Percentiles rank a stretch among this genome's conserved stretches.
Conservation (phyloP, 2,329 filamentous ascomycete species). For the Gliomastix tumulicola region DNA sequence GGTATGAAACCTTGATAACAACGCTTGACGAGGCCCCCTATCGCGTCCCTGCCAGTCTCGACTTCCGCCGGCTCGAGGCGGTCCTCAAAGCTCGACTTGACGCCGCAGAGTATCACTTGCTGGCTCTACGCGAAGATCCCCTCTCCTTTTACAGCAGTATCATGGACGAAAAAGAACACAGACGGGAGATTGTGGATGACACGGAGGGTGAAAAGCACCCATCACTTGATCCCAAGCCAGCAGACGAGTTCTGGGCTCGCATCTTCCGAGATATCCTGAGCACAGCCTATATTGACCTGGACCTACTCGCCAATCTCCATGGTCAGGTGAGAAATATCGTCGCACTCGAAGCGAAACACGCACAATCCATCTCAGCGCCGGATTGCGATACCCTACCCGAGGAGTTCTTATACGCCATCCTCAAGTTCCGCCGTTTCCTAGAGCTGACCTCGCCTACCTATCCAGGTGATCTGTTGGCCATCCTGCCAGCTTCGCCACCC, state of each 20-base stretch:
- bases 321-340: conserved; percentile 16
- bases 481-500: conserved; percentile 31
- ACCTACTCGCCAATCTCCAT: conserved; percentile 29
- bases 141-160: conserved; percentile 42
- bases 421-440: conserved; percentile 30
- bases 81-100: conserved; percentile 32
- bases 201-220: conserved; percentile 19
- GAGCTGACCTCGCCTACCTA: too few species aligned
- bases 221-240: conserved; percentile 3
- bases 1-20: conserved; percentile 26
- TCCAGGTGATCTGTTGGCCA: conserved; percentile 15
- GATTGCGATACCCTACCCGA: conserved; percentile 18
- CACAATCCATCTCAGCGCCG: too few species aligned
- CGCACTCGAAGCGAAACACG: too few species aligned
- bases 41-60: conserved; percentile 33
- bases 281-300: conserved; percentile 24
- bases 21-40: conserved; percentile 46
- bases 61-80: conserved; percentile 34
- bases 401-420: conserved; percentile 25
- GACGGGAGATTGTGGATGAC: conserved; percentile 34
- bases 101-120: conserved; percentile 45
- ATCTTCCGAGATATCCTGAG: conserved; percentile 24
- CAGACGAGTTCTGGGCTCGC: conserved; percentile 27
- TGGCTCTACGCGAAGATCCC: conserved; percentile 51
- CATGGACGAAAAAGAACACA: conserved; percentile 36